A percentile compares a stretch with the other conserved stretches of the same genome.
Evolutionary conservation across 1,139 yeast species (phyloP).

Genomic region (Scheffersomyces titani): DNA sequence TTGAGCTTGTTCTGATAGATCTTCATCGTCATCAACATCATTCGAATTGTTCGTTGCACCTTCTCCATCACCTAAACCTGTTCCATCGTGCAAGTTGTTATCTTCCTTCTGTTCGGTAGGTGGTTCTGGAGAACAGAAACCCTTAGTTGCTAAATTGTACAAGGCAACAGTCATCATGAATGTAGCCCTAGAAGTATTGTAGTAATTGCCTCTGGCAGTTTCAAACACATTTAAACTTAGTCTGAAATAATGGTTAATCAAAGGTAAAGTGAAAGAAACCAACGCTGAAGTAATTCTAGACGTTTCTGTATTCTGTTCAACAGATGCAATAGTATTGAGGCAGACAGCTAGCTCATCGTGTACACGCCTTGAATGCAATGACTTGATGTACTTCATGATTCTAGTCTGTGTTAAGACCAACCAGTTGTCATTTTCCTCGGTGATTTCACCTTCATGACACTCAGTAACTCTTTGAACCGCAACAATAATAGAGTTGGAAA

Average conservation of each 20-base stretch:
- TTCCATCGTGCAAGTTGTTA: slow-evolving; percentile 74
- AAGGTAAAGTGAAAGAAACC: slow-evolving; percentile 56
- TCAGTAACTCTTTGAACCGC: slow-evolving; percentile 61
- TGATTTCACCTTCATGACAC: slow-evolving; percentile 30
- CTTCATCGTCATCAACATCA: slow-evolving; percentile 92
- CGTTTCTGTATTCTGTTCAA: slow-evolving; percentile 37
- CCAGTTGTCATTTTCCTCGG: slow-evolving; percentile 68
- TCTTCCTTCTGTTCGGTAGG: slow-evolving; percentile 66
- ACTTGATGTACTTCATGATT: slow-evolving; percentile 36
- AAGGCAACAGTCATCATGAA: slow-evolving; percentile 59
- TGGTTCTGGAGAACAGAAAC: slow-evolving; percentile 91
- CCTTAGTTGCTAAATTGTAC: slow-evolving; percentile 68
- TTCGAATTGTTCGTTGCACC: slow-evolving; percentile 82
- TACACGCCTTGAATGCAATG: slow-evolving; percentile 36
- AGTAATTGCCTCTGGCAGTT: slow-evolving; percentile 48
- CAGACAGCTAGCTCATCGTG: slow-evolving; percentile 19
- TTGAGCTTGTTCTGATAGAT: slow-evolving; percentile 85
- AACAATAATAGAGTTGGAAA: slow-evolving; percentile 64
- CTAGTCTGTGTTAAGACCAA: slow-evolving; percentile 50
- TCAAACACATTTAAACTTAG: slow-evolving; percentile 42
- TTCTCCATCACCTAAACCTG: slow-evolving; percentile 97
- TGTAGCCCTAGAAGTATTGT: slow-evolving; percentile 59
- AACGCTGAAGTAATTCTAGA: slow-evolving; percentile 46
- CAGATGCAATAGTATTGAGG: slow-evolving; percentile 16
- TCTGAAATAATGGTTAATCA: slow-evolving; percentile 55